Base-by-base conservation (phyloP, 371 early-diverging fungal genomes). In the Mortierella sp. region DNA sequence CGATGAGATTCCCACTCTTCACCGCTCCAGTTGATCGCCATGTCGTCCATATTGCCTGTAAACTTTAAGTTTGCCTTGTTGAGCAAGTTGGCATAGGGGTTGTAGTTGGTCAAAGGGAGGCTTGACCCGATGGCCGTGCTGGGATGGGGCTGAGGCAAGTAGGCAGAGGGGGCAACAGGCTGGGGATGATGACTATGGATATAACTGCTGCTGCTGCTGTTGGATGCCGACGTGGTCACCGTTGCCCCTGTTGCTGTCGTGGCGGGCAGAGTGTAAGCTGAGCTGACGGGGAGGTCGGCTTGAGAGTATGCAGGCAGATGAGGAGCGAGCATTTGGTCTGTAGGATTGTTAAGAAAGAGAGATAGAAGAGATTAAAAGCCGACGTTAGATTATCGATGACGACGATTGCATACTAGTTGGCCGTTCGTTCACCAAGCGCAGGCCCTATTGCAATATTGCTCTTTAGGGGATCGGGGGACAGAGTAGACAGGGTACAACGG, bases 21-120 rank as follows among this genome's bases (percentile, higher is more conserved):
- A 3, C 82, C 75, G 0, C 89, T 48, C 87, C 86, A 88, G 37
- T 86, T 70, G 23, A 63, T 28, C 0, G 76, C 65, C 83, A 90
- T 89, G 26, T 84, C 83, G 56, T 81, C 70, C 62, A 88, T 71
- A 62, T 90, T 83, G 57, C 84, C 88, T 57, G 86, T 82, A 45
- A 91, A 84, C 50, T 81, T 75, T 4, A 92, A 72, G 57, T 86
- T 88, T 4, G 91, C 90, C 66, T 89, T 90, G 81, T 88, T 86
- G 4, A 89, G 81, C 51, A 90, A 72, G 48, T 84, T 84, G 0
- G 84, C 84, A 62, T 87, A 87, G 14, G 87, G 84, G 61, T 69
- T 82, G 68, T 88, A 84, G n/a, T 82, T 83, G 43, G 59, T 70
- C 26, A 70, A 62, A 28, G 72, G 71, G n/a, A 76, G 58, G n/a